A percentile compares a stretch with the other conserved stretches of the same genome.
Conservation (phyloP, 805 yeast genomes). For the Pachysolen tannophilus region DNA sequence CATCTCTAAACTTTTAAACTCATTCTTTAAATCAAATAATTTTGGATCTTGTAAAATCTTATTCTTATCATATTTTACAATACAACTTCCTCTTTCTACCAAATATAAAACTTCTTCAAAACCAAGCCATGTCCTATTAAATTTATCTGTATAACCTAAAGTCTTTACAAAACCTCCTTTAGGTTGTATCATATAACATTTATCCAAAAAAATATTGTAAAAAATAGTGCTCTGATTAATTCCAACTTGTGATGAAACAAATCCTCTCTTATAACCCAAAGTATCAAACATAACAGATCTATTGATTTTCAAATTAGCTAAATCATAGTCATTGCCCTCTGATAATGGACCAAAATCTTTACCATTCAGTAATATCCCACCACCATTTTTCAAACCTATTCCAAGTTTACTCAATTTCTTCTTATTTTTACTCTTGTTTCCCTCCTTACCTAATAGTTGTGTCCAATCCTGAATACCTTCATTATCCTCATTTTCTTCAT, state of each 20-base stretch:
- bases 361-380: no score
- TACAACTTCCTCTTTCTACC: conserved; percentile 67
- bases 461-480: conserved; percentile 51
- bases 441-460: conserved; percentile 19
- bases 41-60: conserved; percentile 9
- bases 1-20: conserved; percentile 29
- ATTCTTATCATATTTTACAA: conserved; percentile 16
- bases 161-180: conserved; percentile 69
- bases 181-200: conserved; percentile 34
- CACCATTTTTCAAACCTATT: conserved; percentile 3
- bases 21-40: conserved; percentile 9
- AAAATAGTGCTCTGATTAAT: conserved; percentile 19
- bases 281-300: conserved; percentile 70
- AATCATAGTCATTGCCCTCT: conserved; percentile 22
- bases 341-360: conserved; percentile 67
- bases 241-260: conserved; percentile 13
- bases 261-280: conserved; percentile 40
- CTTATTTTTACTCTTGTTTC: conserved; percentile 1
- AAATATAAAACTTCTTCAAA: conserved; percentile 71
- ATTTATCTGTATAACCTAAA: conserved; percentile 52
- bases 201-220: conserved; percentile 14
- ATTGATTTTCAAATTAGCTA: conserved; percentile 36
- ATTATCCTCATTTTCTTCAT: conserved; percentile 24
- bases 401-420: conserved; percentile 4
- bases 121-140: conserved; percentile 39